phyloP scores from a whole-genome alignment of 108 stramenopile species.

The Hondaea fermentalgiana region DNA sequence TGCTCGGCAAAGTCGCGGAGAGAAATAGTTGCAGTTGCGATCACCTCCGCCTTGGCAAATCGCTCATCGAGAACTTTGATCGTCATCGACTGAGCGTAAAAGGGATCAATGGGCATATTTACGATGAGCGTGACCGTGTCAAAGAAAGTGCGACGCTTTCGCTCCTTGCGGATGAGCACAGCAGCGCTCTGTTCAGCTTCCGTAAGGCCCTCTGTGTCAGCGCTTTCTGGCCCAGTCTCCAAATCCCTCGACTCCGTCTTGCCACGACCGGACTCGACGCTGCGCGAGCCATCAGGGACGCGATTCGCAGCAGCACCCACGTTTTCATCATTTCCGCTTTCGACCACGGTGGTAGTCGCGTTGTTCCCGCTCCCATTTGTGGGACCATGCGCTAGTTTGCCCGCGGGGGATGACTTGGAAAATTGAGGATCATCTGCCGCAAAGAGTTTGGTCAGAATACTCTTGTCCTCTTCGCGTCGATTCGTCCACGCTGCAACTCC shows the following conservation, averaged over 20 bases:
- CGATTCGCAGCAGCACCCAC: too few species aligned
- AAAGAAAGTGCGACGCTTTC: background rate
- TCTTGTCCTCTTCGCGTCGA: background rate
- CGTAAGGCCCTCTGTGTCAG: background rate
- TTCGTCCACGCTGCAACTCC: background rate
- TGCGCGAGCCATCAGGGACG: too few species aligned
- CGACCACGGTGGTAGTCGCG: too few species aligned
- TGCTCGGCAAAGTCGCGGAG: background rate
- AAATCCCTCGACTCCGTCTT: background rate
- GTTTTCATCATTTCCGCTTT: too few species aligned
- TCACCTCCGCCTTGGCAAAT: background rate
- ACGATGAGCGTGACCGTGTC: background rate
- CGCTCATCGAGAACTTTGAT: background rate
- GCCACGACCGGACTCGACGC: background rate
- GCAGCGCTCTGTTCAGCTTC: background rate
- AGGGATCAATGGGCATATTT: conserved; percentile 14
- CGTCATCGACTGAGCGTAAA: background rate
- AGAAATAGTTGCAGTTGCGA: background rate
- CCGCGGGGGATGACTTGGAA: too few species aligned
- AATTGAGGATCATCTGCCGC: too few species aligned
- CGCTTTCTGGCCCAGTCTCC: background rate
- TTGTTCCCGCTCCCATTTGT: too few species aligned
- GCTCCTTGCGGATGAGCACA: background rate
- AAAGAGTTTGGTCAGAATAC: background rate
- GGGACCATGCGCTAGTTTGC: too few species aligned